Conservation (phyloP, 2,329 filamentous ascomycete genomes). For the Stenocarpella maydis region DNA sequence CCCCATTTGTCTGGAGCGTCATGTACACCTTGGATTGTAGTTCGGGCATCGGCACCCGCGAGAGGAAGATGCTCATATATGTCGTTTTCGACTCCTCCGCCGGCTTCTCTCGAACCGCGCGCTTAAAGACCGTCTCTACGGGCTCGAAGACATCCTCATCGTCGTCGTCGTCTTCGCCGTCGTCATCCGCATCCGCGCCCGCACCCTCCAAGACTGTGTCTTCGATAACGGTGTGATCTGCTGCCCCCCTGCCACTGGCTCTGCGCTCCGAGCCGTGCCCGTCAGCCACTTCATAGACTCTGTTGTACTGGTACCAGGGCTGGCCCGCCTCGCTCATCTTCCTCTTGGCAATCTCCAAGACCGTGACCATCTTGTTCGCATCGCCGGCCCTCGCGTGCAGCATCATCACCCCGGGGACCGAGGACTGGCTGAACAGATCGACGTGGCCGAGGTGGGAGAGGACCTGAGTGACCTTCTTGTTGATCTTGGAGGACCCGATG, state of each 20-base stretch:
- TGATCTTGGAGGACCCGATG: conserved; percentile 67
- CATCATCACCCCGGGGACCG: conserved; percentile 51
- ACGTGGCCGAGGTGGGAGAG: conserved; percentile 53
- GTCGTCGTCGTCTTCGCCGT: conserved; percentile 47
- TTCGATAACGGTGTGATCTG: conserved; percentile 46
- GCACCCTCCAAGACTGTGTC: conserved; percentile 51
- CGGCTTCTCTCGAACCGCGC: conserved; percentile 55
- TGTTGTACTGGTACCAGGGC: conserved; percentile 65
- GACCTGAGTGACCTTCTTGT: conserved; percentile 58
- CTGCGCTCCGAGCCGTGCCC: conserved; percentile 37
- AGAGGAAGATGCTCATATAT: conserved; percentile 69
- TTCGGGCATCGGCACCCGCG: conserved; percentile 60
- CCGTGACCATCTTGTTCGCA: conserved; percentile 71
- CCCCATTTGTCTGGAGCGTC: conserved; percentile 56
- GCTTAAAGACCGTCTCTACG: conserved; percentile 64
- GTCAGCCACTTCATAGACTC: conserved; percentile 57
- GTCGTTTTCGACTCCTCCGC: conserved; percentile 54
- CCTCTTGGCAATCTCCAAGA: conserved; percentile 71
- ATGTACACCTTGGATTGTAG: conserved; percentile 58
- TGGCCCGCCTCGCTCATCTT: conserved; percentile 57
- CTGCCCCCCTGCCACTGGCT: neutral
- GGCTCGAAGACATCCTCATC: conserved; percentile 62
- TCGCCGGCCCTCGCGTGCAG: conserved; percentile 60
- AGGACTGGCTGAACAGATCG: conserved; percentile 38
- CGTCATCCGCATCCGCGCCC: conserved; percentile 43